Conservation (phyloP, 805 yeast genomes). For the Wickerhamiella azyma region DNA sequence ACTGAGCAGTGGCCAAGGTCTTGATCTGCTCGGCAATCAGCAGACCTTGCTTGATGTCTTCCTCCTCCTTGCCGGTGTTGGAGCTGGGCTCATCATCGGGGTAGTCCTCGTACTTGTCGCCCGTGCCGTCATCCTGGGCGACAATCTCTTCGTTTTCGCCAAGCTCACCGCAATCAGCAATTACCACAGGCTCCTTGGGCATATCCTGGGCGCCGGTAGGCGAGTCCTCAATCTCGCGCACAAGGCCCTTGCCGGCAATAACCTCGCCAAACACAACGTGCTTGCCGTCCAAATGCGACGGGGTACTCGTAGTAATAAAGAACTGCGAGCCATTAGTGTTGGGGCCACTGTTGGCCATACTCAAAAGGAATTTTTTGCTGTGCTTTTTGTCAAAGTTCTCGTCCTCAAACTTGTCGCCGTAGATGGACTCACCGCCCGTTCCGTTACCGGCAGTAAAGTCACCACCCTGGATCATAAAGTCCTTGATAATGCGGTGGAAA, state of each 20-base stretch:
- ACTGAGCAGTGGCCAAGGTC: constrained; percentile 60
- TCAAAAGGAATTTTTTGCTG: constrained; percentile 71
- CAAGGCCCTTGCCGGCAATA: constrained; percentile 67
- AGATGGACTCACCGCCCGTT: constrained; percentile 72
- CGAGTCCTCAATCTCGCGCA: constrained; percentile 60
- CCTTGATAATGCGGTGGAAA: constrained; percentile 82
- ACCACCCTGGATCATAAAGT: constrained; percentile 91
- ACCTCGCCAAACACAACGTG: constrained; percentile 95
- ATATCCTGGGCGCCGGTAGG: constrained; percentile 54
- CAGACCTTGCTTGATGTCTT: constrained; percentile 39
- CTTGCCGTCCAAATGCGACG: constrained; percentile 90
- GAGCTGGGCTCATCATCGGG: constrained; percentile 62
- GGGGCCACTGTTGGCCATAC: constrained; percentile 97
- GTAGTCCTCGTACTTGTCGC: constrained; percentile 66
- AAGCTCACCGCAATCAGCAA: constrained; percentile 67
- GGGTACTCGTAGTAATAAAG: constrained; percentile 80
- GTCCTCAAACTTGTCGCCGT: constrained; percentile 80
- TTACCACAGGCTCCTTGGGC: constrained; percentile 57
- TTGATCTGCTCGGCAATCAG: constrained; percentile 53
- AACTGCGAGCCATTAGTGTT: constrained; percentile 94
- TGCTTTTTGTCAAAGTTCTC: constrained; percentile 71
- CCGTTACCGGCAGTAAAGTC: constrained; percentile 67
- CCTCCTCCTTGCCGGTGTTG: constrained; percentile 35
- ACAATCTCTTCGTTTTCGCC: constrained; percentile 31
- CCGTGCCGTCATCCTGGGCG: constrained; percentile 55